phyloP scores from a whole-genome alignment of 2,329 filamentous ascomycete genomes.

The Botryotinia globosa region DNA sequence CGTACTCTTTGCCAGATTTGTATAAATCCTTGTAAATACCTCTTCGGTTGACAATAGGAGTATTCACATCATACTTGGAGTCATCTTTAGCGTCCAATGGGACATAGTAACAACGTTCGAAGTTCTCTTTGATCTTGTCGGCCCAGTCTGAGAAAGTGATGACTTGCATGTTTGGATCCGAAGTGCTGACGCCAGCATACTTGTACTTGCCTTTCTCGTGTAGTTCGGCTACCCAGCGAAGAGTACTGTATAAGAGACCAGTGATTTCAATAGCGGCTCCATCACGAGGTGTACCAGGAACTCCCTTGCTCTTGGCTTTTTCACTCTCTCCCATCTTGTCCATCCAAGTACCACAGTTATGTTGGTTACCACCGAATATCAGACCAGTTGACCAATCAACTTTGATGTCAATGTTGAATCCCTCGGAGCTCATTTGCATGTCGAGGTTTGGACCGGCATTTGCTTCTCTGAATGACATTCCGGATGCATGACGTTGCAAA shows the following conservation, averaged over 20 bases:
- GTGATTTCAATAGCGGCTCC: constrained; percentile 94
- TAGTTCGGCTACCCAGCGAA: constrained; percentile 74
- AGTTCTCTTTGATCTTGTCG: constrained; percentile 73
- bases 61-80: constrained; percentile 73
- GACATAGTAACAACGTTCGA: constrained; percentile 90
- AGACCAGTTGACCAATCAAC: constrained; percentile 91
- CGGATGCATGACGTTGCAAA: constrained; percentile 84
- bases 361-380: constrained; percentile 89
- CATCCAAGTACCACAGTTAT: constrained; percentile 99
- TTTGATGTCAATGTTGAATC: constrained; percentile 87
- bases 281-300: constrained; percentile 94
- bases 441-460: constrained; percentile 89
- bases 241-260: constrained; percentile 84
- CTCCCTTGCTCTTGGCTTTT: constrained; percentile 84
- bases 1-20: constrained; percentile 88
- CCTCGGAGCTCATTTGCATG: constrained; percentile 86
- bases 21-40: constrained; percentile 99
- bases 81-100: constrained; percentile 70
- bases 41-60: constrained; percentile 76
- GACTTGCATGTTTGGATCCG: constrained; percentile 47
- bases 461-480: constrained; percentile 89
- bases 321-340: constrained; percentile 99
- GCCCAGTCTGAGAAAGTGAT: constrained; percentile 81
- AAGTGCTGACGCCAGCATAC: constrained; percentile 68
- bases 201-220: constrained; percentile 67